Percentiles rank a stretch among this genome's conserved stretches.
Conservation (phyloP, 2,329 filamentous ascomycete species). For the Chaetomium sp. region DNA sequence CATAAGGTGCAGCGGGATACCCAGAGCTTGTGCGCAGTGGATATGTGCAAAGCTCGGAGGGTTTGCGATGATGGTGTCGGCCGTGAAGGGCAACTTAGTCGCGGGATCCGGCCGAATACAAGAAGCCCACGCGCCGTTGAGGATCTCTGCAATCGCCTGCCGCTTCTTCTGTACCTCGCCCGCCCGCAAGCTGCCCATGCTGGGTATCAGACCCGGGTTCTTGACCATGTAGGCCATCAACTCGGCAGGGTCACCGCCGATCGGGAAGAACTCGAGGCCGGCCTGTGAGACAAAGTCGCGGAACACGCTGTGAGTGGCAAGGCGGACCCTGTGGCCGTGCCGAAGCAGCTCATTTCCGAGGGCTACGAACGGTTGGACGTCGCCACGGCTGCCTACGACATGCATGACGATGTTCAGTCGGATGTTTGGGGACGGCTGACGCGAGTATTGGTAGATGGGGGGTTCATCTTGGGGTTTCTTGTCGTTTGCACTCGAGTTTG, state of each 20-base stretch:
- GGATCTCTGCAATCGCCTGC: slow-evolving; percentile 73
- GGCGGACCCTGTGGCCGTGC: slow-evolving; percentile 68
- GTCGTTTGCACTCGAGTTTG: too few species aligned
- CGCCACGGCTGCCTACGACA: slow-evolving; percentile 72
- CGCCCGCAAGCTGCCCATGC: slow-evolving; percentile 71
- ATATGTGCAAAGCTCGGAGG: slow-evolving; percentile 75
- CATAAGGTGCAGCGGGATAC: slow-evolving; percentile 78
- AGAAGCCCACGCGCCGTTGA: slow-evolving; percentile 83
- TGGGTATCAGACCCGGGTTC: slow-evolving; percentile 81
- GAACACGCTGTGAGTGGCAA: slow-evolving; percentile 73
- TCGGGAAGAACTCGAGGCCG: slow-evolving; percentile 72
- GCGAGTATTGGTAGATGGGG: too few species aligned
- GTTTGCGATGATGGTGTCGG: slow-evolving; percentile 78
- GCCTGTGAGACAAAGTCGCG: slow-evolving; percentile 67
- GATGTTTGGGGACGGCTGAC: too few species aligned
- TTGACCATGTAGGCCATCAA: slow-evolving; percentile 91
- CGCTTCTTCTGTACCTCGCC: slow-evolving; percentile 76
- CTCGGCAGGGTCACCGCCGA: slow-evolving; percentile 72
- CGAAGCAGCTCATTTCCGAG: slow-evolving; percentile 64
- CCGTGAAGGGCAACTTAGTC: slow-evolving; percentile 70
- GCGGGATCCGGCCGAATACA: slow-evolving; percentile 66
- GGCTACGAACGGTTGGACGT: slow-evolving; percentile 75
- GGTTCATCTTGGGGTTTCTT: too few species aligned
- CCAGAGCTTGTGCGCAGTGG: slow-evolving; percentile 73
- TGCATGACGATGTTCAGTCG: slow-evolving; percentile 70